Percentiles rank a stretch among this genome's conserved stretches.
These are phyloP conservation scores for Cupressus sempervirens DNA, from an alignment of 75 land plant genomes.

Conservation along the genomic window DNA sequence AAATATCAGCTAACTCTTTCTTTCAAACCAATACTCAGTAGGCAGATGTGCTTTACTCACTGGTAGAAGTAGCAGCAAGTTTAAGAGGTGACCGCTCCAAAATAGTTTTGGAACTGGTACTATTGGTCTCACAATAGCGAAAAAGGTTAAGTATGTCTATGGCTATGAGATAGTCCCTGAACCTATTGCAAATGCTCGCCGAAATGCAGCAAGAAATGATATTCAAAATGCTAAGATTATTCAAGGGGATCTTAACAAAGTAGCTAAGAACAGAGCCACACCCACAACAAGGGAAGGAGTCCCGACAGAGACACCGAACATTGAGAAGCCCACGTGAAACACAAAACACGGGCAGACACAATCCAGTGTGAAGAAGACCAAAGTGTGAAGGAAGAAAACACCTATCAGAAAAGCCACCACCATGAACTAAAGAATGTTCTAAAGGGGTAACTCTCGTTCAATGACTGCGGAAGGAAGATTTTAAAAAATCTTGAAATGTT, in stretches of 20 bases:
- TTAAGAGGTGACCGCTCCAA: conserved; percentile 85
- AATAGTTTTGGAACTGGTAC: conserved; percentile 94
- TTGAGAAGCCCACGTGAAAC: no score
- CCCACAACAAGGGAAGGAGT: no score
- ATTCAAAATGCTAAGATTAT: conserved; percentile 89
- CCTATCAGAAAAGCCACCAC: no score
- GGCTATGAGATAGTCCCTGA: conserved; percentile 91
- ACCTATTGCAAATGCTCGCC: conserved; percentile 76
- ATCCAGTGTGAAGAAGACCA: no score
- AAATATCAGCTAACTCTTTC: conserved; percentile 96
- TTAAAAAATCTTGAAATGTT: no score
- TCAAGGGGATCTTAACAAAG: conserved; percentile 92
- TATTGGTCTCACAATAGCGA: conserved; percentile 88
- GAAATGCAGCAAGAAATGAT: conserved; percentile 77
- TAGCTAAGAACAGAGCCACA: no score
- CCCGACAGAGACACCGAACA: no score
- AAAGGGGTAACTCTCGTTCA: no score
- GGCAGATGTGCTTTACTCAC: conserved; percentile 84
- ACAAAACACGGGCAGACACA: no score
- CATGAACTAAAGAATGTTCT: no score
- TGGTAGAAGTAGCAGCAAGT: conserved; percentile 72
- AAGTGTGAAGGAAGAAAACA: no score
- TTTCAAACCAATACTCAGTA: conserved; percentile 89
- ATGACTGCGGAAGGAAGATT: no score
- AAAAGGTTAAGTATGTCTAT: conserved; percentile 86